Conservation (phyloP, 345 rosid species). For the Dipteronia dyeriana region DNA sequence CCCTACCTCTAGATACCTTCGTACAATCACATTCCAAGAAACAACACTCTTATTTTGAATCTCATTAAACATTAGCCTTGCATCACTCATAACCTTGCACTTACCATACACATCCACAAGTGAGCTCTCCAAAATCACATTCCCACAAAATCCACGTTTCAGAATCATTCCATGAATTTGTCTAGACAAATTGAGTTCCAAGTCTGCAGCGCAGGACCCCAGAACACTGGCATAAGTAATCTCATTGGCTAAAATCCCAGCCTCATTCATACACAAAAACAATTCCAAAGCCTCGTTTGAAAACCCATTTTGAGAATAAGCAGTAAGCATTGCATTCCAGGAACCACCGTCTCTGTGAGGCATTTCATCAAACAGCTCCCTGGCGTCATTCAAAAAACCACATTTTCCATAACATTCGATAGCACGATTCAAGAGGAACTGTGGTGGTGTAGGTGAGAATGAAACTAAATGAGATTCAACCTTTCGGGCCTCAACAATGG, state of each 20-base stretch:
- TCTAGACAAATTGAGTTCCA: slow-evolving; percentile 44
- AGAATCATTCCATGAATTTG: slow-evolving; percentile 66
- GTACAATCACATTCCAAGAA: slow-evolving; percentile 86
- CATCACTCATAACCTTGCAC: slow-evolving; percentile 59
- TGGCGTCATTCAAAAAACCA: slow-evolving; percentile 57
- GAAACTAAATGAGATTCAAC: slow-evolving; percentile 65
- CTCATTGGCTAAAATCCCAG: slow-evolving; percentile 55
- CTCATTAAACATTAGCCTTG: slow-evolving; percentile 75
- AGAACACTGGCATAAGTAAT: slow-evolving; percentile 59
- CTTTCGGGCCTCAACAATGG: slow-evolving; percentile 70
- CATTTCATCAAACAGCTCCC: slow-evolving; percentile 79
- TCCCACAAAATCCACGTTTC: slow-evolving; percentile 55
- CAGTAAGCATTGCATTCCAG: slow-evolving; percentile 81
- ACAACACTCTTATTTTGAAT: slow-evolving; percentile 61
- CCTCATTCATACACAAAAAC: slow-evolving; percentile 56
- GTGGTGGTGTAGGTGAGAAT: slow-evolving; percentile 53
- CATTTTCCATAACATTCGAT: slow-evolving; percentile 68
- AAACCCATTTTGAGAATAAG: slow-evolving; percentile 42
- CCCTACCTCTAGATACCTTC: slow-evolving; percentile 78
- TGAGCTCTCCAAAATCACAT: slow-evolving; percentile 72
- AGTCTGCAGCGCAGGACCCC: slow-evolving; percentile 48
- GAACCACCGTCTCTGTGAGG: slow-evolving; percentile 88
- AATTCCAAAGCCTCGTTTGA: slow-evolving; percentile 39
- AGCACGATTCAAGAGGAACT: slow-evolving; percentile 65
- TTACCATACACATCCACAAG: slow-evolving; percentile 84